Evolutionary conservation across 345 rosid species (phyloP).

Genomic region (Eucalyptus victrix): DNA sequence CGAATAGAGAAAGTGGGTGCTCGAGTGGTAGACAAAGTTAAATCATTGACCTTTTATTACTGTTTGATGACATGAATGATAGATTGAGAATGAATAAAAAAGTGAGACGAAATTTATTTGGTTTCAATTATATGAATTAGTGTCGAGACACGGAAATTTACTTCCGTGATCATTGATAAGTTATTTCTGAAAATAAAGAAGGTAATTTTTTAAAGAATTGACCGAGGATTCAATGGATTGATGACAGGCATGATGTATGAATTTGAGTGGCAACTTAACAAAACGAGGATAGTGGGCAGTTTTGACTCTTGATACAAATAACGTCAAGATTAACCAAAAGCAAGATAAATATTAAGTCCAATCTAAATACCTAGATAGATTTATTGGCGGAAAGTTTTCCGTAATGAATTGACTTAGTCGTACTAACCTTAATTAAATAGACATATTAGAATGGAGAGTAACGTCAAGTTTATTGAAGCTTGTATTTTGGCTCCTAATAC

Average conservation of each 20-base stretch:
- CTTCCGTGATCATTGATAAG: rapidly evolving
- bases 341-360: not conserved
- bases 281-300: not conserved
- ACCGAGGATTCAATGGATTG: not conserved
- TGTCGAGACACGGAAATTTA: not conserved
- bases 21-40: not conserved
- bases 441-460: not conserved
- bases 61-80: not conserved
- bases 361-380: not conserved
- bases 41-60: not conserved
- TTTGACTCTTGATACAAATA: not conserved
- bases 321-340: not conserved
- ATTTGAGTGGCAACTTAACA: not conserved
- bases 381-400: rapidly evolving
- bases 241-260: not conserved
- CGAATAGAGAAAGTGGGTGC: not conserved
- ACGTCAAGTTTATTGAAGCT: too few relatives aligned
- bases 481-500: not conserved
- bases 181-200: not conserved
- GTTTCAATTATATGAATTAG: too few relatives aligned
- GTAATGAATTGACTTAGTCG: not conserved
- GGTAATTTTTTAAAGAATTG: not conserved
- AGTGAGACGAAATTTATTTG: not conserved
- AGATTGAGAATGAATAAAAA: not conserved
- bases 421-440: not conserved